Evolutionary conservation across 2,329 filamentous ascomycete genomes (phyloP).

Genomic region (Alternaria consortialis): DNA sequence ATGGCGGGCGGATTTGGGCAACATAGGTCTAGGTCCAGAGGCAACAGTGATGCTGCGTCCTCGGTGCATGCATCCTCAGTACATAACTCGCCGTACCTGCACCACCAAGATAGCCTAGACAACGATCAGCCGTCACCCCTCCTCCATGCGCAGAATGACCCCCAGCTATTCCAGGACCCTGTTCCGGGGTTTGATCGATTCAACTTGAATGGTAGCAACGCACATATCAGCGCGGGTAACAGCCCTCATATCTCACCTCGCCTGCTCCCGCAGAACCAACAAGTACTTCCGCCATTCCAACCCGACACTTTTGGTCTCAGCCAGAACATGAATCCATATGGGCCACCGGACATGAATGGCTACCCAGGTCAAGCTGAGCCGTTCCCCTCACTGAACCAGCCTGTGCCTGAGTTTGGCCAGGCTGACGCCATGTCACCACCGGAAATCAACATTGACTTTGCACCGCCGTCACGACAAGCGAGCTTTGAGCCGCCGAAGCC

Average conservation of each 20-base stretch:
- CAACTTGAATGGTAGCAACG: slow-evolving; percentile 65
- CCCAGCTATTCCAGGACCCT: slow-evolving; percentile 74
- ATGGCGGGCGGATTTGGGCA: slow-evolving; percentile 71
- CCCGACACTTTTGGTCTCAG: slow-evolving; percentile 59
- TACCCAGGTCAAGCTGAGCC: slow-evolving; percentile 61
- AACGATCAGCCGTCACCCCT: slow-evolving; percentile 81
- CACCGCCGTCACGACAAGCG: slow-evolving; percentile 74
- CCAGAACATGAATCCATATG: slow-evolving; percentile 58
- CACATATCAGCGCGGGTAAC: slow-evolving; percentile 68
- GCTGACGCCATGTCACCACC: slow-evolving; percentile 85
- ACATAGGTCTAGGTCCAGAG: slow-evolving; percentile 70
- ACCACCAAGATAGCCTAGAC: slow-evolving; percentile 81
- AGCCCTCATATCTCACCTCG: slow-evolving; percentile 76
- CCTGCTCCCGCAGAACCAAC: slow-evolving; percentile 75
- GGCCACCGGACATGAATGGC: slow-evolving; percentile 58
- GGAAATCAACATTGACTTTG: slow-evolving; percentile 93
- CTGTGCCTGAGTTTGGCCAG: slow-evolving; percentile 69
- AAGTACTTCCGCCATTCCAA: slow-evolving; percentile 59
- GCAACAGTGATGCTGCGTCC: slow-evolving; percentile 79
- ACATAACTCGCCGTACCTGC: slow-evolving; percentile 82
- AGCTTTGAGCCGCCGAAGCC: slow-evolving; percentile 73
- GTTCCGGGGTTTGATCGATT: slow-evolving; percentile 81
- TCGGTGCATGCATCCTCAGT: slow-evolving; percentile 84
- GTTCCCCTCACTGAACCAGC: slow-evolving; percentile 60
- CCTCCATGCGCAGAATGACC: slow-evolving; percentile 75